A percentile compares a stretch with the other conserved stretches of the same genome.
Conservation (phyloP, 345 rosid species). For the Aethionema arabicum region DNA sequence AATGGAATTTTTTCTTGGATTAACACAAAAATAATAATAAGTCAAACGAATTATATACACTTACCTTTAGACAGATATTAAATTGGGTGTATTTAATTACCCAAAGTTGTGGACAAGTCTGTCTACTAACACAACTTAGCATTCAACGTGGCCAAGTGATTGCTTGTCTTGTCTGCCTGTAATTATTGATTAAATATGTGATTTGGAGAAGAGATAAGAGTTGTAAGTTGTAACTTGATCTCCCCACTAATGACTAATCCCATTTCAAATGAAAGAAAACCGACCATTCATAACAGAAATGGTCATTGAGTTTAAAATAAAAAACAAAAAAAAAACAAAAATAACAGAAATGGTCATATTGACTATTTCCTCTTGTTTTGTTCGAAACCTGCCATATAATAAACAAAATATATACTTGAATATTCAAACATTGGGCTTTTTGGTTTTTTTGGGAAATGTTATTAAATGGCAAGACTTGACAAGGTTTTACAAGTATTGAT, state of each 20-base stretch:
- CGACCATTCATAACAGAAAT: conserved; percentile 31
- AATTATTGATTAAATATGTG: conserved; percentile 23
- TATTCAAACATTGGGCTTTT: no score
- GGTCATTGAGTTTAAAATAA: conserved; percentile 2
- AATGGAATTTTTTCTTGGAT: conserved; percentile 11
- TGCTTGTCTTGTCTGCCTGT: conserved; percentile 38
- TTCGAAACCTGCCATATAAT: no score
- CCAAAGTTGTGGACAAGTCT: conserved; percentile 27
- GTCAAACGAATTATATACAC: conserved; percentile 32
- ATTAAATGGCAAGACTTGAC: no score
- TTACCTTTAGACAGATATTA: conserved; percentile 32
- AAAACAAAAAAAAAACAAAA: no score
- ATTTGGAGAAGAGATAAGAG: conserved; percentile 17
- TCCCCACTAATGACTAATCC: conserved; percentile 20
- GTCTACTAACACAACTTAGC: conserved; percentile 17
- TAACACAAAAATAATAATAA: conserved; percentile 11
- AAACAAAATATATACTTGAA: conserved; percentile 8
- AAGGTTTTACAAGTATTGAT: no score
- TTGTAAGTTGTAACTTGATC: conserved; percentile 17
- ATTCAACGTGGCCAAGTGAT: conserved; percentile 37
- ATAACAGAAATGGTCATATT: conserved; percentile 24
- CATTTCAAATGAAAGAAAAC: neutral
- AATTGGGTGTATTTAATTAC: no score
- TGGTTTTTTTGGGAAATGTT: neutral
- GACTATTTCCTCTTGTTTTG: conserved; percentile 13